phyloP scores from a whole-genome alignment of 2,329 filamentous ascomycete genomes.

The Sporothrix protearum region DNA sequence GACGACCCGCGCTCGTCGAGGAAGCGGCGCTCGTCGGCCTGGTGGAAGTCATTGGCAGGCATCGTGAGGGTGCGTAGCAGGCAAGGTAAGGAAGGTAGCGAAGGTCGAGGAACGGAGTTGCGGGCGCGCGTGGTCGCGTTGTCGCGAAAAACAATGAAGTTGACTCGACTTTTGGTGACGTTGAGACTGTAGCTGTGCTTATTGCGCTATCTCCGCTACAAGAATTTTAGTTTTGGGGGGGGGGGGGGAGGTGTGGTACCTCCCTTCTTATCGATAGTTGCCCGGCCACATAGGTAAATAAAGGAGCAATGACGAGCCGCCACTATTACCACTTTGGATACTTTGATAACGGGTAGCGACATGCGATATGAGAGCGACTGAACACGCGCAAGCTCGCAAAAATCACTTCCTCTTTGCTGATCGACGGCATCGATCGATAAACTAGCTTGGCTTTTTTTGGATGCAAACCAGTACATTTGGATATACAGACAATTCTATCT shows the following conservation, averaged over 20 bases:
- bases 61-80: not conserved
- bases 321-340: not conserved
- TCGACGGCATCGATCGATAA: conserved; percentile 12
- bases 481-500: not conserved
- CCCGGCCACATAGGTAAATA: conserved; percentile 27
- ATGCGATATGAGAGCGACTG: not conserved
- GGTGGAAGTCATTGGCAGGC: conserved; percentile 44
- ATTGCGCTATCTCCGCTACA: not conserved
- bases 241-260: not conserved
- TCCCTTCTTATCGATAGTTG: conserved; percentile 30
- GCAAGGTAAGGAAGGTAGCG: not conserved
- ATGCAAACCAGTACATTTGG: not conserved
- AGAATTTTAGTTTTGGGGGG: conserved; percentile 20
- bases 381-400: not conserved
- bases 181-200: not conserved
- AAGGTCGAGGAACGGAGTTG: not conserved
- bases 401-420: not conserved
- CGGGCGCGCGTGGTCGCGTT: not conserved
- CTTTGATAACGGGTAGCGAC: not conserved
- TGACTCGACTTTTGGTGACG: not conserved
- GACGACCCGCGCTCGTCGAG: conserved; percentile 87
- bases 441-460: not conserved
- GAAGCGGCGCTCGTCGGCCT: conserved; percentile 75
- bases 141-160: not conserved
- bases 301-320: conserved; percentile 7